phyloP scores from a whole-genome alignment of 2,329 filamentous ascomycete species.

The Penicillium glabrum region DNA sequence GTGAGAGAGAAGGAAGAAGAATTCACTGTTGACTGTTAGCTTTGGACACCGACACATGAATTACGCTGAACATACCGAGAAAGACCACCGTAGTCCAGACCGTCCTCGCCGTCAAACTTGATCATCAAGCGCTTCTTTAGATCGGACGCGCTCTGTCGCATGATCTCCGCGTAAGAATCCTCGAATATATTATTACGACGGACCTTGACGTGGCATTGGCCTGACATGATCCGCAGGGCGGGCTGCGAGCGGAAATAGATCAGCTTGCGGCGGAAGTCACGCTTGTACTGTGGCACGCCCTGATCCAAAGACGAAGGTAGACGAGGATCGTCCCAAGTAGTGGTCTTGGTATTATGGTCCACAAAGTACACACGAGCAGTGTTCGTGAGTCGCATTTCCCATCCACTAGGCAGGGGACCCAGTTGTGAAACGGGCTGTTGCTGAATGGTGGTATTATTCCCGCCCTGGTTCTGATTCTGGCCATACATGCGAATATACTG shows the following conservation, averaged over 20 bases:
- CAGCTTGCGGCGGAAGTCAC: constrained; percentile 94
- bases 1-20: constrained; percentile 98
- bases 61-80: constrained; percentile 59
- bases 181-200: constrained; percentile 96
- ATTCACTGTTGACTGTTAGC: constrained; percentile 64
- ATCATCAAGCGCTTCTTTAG: constrained; percentile 99
- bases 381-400: constrained; percentile 99
- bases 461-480: constrained; percentile 60
- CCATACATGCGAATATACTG: constrained; percentile 99
- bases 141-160: constrained; percentile 91
- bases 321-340: constrained; percentile 96
- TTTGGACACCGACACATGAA: background rate
- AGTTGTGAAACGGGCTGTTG: constrained; percentile 90
- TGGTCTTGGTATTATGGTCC: constrained; percentile 99
- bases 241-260: constrained; percentile 99
- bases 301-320: constrained; percentile 94
- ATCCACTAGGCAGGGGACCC: constrained; percentile 90
- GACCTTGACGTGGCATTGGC: constrained; percentile 98
- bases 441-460: constrained; percentile 80
- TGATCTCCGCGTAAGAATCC: constrained; percentile 98
- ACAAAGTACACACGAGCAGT: constrained; percentile 98
- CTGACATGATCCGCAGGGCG: constrained; percentile 89
- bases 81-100: constrained; percentile 94
- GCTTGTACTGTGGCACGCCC: constrained; percentile 98
- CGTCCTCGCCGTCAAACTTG: constrained; percentile 98